Conservation (phyloP, 2,329 filamentous ascomycete species). For the Stachybotrys elegans region DNA sequence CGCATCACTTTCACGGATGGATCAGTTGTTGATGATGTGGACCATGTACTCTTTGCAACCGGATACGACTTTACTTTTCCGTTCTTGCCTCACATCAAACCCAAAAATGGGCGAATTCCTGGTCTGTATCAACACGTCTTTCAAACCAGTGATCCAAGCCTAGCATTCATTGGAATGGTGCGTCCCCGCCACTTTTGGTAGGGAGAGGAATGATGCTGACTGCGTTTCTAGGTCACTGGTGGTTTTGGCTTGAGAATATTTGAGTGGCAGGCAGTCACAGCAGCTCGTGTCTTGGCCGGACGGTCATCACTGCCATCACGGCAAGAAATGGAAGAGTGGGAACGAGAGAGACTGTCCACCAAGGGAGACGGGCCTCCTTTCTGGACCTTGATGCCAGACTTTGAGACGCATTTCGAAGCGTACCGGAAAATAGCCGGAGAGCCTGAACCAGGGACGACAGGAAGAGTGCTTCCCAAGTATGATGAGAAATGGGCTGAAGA, state of each 20-base stretch:
- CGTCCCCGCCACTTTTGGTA: not conserved
- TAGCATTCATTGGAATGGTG: slow-evolving; percentile 12
- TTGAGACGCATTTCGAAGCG: slow-evolving; percentile 32
- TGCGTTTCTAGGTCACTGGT: not conserved
- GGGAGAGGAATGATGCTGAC: not conserved
- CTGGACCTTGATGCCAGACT: slow-evolving; percentile 19
- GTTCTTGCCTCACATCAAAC: slow-evolving; percentile 1
- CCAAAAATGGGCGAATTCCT: slow-evolving; percentile 3
- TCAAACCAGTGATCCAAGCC: slow-evolving; percentile 1
- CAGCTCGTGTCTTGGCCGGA: not conserved
- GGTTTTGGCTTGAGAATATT: not conserved
- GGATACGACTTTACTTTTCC: slow-evolving; percentile 1
- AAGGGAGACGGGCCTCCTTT: not conserved
- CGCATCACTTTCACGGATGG: not conserved
- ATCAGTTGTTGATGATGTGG: not conserved
- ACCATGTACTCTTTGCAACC: not conserved
- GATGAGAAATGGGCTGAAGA: slow-evolving; percentile 30
- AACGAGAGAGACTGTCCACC: not conserved
- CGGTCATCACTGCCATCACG: not conserved
- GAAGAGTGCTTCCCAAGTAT: slow-evolving; percentile 35
- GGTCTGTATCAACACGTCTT: slow-evolving; percentile 6
- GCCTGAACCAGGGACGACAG: slow-evolving; percentile 29
- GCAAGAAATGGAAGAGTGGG: not conserved
- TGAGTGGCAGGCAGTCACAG: not conserved
- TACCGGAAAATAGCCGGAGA: slow-evolving; percentile 35